Percentiles rank a stretch among this genome's conserved stretches.
These are phyloP conservation scores for Yamadazyma taylorii DNA, from an alignment of 1,139 yeast species.

Conservation along the genomic window DNA sequence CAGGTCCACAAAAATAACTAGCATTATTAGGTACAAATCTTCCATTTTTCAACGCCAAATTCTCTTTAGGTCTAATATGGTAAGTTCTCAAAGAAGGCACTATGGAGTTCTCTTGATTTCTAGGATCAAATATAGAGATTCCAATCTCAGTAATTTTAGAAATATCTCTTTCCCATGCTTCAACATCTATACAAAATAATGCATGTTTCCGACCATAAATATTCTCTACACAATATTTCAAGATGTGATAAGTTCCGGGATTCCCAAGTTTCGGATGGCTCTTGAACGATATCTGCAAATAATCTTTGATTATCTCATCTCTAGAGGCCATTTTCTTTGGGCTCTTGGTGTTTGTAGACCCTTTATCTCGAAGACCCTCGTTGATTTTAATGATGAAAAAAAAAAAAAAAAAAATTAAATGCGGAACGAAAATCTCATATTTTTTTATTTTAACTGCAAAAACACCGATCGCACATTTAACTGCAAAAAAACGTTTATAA, in stretches of 20 bases:
- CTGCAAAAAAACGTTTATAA: too few relatives aligned
- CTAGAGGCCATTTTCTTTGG: not conserved
- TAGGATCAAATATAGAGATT: constrained; percentile 63
- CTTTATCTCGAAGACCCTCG: too few relatives aligned
- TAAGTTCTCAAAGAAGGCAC: constrained; percentile 47
- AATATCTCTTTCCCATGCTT: constrained; percentile 57
- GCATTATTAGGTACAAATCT: constrained; percentile 63
- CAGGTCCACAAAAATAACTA: constrained; percentile 55
- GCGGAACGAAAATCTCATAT: too few relatives aligned
- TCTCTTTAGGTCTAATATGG: constrained; percentile 61
- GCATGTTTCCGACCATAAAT: constrained; percentile 34
- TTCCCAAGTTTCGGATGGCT: constrained; percentile 15
- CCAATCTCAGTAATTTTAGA: constrained; percentile 65
- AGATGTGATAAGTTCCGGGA: constrained; percentile 14
- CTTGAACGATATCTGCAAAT: constrained; percentile 3
- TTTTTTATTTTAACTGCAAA: too few relatives aligned
- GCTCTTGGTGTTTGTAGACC: not conserved
- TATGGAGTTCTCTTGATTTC: constrained; percentile 36
- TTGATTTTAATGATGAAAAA: not conserved
- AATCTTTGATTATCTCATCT: constrained; percentile 1
- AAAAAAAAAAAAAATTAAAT: too few relatives aligned
- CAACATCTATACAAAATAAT: constrained; percentile 61
- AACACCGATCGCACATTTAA: too few relatives aligned
- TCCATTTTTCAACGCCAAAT: constrained; percentile 49
- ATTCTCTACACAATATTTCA: constrained; percentile 10